Evolutionary conservation across 257 asterid genomes (phyloP).

Genomic region (Echites panduratus): DNA sequence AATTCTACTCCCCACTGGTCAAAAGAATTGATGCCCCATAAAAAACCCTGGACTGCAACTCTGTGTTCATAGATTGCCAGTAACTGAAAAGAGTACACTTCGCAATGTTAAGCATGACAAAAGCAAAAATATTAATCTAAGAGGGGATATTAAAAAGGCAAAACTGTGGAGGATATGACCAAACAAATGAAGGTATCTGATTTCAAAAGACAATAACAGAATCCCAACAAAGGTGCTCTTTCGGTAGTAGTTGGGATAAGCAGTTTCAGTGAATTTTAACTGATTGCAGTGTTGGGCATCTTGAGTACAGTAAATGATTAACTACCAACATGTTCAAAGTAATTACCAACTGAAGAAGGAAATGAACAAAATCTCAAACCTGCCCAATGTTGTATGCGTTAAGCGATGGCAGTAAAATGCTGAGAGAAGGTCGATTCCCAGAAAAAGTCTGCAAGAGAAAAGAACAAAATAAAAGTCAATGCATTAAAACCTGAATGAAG

Average conservation of each 20-base stretch:
- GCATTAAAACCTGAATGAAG: slow-evolving; percentile 17
- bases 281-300: not conserved
- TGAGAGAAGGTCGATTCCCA: slow-evolving; percentile 95
- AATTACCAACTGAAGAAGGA: not conserved
- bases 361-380: slow-evolving; percentile 39
- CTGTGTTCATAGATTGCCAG: slow-evolving; percentile 95
- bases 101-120: slow-evolving; percentile 17
- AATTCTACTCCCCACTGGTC: slow-evolving; percentile 99
- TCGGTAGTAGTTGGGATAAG: not conserved
- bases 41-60: slow-evolving; percentile 89
- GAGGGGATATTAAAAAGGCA: not conserved
- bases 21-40: slow-evolving; percentile 96
- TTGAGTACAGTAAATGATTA: not conserved
- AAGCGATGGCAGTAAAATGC: slow-evolving; percentile 85
- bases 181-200: not conserved
- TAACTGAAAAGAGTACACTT: slow-evolving; percentile 47
- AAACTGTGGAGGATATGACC: not conserved
- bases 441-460: slow-evolving; percentile 67
- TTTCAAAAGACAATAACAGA: not conserved
- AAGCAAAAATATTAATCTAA: not conserved
- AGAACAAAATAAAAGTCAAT: slow-evolving; percentile 19
- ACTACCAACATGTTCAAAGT: not conserved
- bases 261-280: not conserved
- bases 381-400: slow-evolving; percentile 92
- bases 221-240: not conserved